These are phyloP conservation scores for Tuber umbilicatum DNA, from an alignment of 495 filamentous ascomycete species.

Conservation along the genomic window DNA sequence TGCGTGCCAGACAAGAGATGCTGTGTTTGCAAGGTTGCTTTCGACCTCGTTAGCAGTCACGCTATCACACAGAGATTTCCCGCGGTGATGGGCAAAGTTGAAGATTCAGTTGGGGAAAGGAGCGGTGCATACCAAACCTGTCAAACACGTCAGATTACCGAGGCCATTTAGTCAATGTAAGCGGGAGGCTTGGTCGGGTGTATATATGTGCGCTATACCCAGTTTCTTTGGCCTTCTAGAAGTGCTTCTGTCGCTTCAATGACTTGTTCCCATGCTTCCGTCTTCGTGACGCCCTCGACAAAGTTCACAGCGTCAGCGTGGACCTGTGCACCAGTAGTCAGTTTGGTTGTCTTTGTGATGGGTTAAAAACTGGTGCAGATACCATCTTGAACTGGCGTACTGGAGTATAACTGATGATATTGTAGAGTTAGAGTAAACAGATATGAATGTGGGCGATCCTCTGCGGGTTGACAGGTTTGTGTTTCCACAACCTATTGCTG, in stretches of 20 bases:
- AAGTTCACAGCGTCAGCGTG: constrained; percentile 85
- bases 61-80: neutral
- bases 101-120: neutral
- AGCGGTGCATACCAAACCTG: constrained; percentile 54
- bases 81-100: neutral
- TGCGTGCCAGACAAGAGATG: constrained; percentile 81
- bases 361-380: neutral
- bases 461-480: neutral
- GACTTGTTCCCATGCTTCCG: constrained; percentile 69
- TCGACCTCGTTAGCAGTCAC: constrained; percentile 7
- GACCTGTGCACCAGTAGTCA: constrained; percentile 50
- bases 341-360: neutral
- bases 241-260: constrained; percentile 63
- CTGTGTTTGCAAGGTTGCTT: constrained; percentile 78
- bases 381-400: constrained; percentile 13
- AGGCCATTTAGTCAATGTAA: constrained; percentile 5
- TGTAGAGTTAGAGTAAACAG: constrained; percentile 4
- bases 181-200: constrained; percentile 8
- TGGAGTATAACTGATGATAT: neutral
- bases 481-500: constrained; percentile 1
- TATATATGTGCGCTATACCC: constrained; percentile 53
- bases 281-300: constrained; percentile 57
- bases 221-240: constrained; percentile 74
- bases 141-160: constrained; percentile 12
- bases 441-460: constrained; percentile 10